Evolutionary conservation across 2,329 filamentous ascomycete species (phyloP).

Genomic region (Fusarium euwallaceae): DNA sequence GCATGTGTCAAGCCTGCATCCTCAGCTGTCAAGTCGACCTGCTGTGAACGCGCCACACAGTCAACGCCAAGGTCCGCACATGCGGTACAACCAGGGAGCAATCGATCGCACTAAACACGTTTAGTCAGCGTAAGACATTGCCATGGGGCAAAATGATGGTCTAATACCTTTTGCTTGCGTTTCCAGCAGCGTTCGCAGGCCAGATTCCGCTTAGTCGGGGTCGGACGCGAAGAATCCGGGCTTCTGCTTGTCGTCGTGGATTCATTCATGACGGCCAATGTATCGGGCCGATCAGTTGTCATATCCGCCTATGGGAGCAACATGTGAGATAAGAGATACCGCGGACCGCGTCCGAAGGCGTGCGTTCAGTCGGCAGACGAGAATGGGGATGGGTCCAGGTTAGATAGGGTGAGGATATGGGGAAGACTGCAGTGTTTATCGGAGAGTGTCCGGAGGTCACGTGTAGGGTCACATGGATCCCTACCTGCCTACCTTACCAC

Average conservation of each 20-base stretch:
- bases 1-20: slow-evolving; percentile 26
- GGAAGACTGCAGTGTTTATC: neutral
- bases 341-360: slow-evolving; percentile 21
- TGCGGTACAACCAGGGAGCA: slow-evolving; percentile 16
- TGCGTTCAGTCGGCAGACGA: neutral
- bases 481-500: neutral
- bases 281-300: slow-evolving; percentile 22
- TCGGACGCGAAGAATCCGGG: slow-evolving; percentile 6
- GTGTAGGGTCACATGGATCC: neutral
- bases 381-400: neutral
- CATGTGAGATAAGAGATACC: neutral
- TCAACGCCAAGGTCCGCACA: slow-evolving; percentile 28
- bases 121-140: no score
- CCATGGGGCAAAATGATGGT: neutral
- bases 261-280: neutral
- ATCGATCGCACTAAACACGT: neutral
- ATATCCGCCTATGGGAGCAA: neutral
- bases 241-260: slow-evolving; percentile 12
- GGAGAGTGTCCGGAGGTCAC: slow-evolving; percentile 14
- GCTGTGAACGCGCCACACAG: slow-evolving; percentile 22
- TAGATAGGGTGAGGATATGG: neutral
- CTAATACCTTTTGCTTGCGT: slow-evolving; percentile 30
- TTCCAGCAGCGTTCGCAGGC: slow-evolving; percentile 36
- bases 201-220: slow-evolving; percentile 17
- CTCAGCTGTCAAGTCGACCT: slow-evolving; percentile 26